Conservation (phyloP, 371 early-diverging fungal genomes). For the Mortierella polycephala region DNA sequence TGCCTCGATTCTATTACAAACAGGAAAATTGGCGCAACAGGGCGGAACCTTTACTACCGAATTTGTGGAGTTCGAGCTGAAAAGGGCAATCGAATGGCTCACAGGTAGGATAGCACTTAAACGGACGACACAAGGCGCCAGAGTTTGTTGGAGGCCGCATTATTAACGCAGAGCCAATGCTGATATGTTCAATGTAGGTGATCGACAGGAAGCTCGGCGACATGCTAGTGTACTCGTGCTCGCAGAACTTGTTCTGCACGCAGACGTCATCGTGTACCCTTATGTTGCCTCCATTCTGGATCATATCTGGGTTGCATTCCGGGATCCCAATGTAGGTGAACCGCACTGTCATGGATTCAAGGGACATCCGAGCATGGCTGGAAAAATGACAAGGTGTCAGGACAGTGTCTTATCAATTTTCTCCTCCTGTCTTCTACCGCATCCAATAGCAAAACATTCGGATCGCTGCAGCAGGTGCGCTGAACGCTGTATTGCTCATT, state of each 20-base stretch:
- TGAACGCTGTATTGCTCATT: slow-evolving; percentile 86
- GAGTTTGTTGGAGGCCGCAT: too few species aligned
- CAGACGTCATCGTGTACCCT: slow-evolving; percentile 88
- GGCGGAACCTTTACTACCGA: slow-evolving; percentile 86
- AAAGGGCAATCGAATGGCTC: slow-evolving; percentile 90
- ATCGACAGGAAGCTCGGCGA: slow-evolving; percentile 80
- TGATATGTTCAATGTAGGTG: slow-evolving; percentile 53
- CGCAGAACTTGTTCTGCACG: slow-evolving; percentile 82
- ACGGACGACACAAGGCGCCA: background rate
- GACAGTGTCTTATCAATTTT: too few species aligned
- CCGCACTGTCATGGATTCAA: background rate
- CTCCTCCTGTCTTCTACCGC: background rate
- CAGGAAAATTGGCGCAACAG: slow-evolving; percentile 78
- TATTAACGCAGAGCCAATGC: background rate
- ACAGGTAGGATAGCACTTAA: slow-evolving; percentile 63
- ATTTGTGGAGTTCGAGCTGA: slow-evolving; percentile 89
- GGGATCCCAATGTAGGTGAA: slow-evolving; percentile 77
- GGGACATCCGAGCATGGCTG: background rate
- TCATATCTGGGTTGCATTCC: slow-evolving; percentile 86
- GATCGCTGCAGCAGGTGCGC: slow-evolving; percentile 89
- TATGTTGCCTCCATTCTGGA: slow-evolving; percentile 90
- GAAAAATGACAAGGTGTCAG: background rate
- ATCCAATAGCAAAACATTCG: slow-evolving; percentile 71
- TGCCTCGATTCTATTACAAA: background rate
- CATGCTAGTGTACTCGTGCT: slow-evolving; percentile 91